A percentile compares a stretch with the other conserved stretches of the same genome.
Evolutionary conservation across 2,329 filamentous ascomycete genomes (phyloP).

Genomic region (Paradendryphiella salina): DNA sequence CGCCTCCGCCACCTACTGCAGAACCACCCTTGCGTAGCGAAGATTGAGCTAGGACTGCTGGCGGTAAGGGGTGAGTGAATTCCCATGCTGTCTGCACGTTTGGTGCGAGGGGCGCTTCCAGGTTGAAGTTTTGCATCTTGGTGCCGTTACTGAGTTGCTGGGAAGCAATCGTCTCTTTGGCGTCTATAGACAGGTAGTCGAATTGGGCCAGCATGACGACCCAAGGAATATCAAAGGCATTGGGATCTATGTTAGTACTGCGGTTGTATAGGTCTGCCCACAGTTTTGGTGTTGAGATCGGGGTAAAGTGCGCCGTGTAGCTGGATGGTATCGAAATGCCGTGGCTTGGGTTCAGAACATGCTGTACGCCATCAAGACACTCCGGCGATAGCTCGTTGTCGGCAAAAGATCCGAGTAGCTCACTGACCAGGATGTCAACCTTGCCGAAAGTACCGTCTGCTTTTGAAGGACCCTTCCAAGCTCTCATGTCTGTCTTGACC

Average conservation of each 20-base stretch:
- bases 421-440: conserved; percentile 91
- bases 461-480: conserved; percentile 80
- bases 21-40: conserved; percentile 64
- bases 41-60: conserved; percentile 59
- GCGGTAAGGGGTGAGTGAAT: conserved; percentile 74
- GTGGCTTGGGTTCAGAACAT: conserved; percentile 75
- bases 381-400: conserved; percentile 98
- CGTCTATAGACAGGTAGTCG: conserved; percentile 73
- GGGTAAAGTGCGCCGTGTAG: conserved; percentile 93
- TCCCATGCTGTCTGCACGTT: conserved; percentile 78
- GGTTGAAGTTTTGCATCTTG: conserved; percentile 39
- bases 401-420: conserved; percentile 90
- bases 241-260: conserved; percentile 59
- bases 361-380: conserved; percentile 93
- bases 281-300: conserved; percentile 83
- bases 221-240: conserved; percentile 87
- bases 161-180: conserved; percentile 43
- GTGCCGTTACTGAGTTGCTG: conserved; percentile 55
- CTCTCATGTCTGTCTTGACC: conserved; percentile 95
- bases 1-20: conserved; percentile 69
- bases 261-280: conserved; percentile 77
- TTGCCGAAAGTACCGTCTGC: conserved; percentile 60
- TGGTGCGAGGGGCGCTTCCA: conserved; percentile 40
- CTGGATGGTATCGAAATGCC: conserved; percentile 93
- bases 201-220: conserved; percentile 91